phyloP scores from a whole-genome alignment of 805 yeast genomes.

The Candida pseudofarinosa region DNA sequence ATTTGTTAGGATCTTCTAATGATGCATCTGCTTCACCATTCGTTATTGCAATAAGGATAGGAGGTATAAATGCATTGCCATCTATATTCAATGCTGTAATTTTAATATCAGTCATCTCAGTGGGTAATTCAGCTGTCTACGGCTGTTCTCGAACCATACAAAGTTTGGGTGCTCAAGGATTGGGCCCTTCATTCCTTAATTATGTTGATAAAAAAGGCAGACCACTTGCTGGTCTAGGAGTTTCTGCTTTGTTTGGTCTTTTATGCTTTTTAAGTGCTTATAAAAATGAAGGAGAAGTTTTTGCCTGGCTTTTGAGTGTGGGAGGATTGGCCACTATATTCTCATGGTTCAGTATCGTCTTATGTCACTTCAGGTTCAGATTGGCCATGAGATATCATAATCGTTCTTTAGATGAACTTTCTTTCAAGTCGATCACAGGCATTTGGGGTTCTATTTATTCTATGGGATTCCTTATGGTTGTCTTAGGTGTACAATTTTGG shows the following conservation, averaged over 20 bases:
- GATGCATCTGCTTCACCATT: conserved; percentile 65
- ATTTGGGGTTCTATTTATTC: conserved; percentile 34
- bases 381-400: conserved; percentile 33
- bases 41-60: conserved; percentile 63
- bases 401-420: conserved; percentile 30
- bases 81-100: conserved; percentile 73
- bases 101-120: conserved; percentile 67
- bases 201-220: conserved; percentile 41
- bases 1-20: conserved; percentile 45
- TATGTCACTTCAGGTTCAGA: conserved; percentile 40
- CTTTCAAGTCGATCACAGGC: conserved; percentile 32
- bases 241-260: conserved; percentile 32
- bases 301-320: conserved; percentile 40
- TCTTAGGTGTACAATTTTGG: conserved; percentile 35
- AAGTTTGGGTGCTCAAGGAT: conserved; percentile 66
- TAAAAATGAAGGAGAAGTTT: conserved; percentile 26
- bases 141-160: conserved; percentile 71
- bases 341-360: conserved; percentile 38
- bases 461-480: conserved; percentile 27
- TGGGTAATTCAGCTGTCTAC: conserved; percentile 71
- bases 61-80: conserved; percentile 63
- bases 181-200: conserved; percentile 49
- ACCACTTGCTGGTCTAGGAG: conserved; percentile 35
- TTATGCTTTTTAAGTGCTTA: conserved; percentile 36
- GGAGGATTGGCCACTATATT: conserved; percentile 40